phyloP scores from a whole-genome alignment of 78 protist genomes.

The Goniomonas avonlea region DNA sequence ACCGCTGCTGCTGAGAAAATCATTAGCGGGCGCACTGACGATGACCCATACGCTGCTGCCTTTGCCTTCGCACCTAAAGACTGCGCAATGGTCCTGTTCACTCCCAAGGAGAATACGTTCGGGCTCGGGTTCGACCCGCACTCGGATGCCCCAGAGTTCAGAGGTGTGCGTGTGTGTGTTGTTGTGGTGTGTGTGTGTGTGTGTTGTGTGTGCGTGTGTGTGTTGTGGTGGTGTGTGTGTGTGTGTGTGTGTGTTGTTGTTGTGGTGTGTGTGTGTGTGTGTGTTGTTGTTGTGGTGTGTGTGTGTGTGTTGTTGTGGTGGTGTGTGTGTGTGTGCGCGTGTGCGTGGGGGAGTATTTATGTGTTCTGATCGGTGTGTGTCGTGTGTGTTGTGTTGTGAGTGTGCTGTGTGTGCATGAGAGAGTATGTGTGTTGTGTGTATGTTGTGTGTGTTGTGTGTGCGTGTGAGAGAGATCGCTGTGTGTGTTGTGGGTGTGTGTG shows the following conservation, averaged over 20 bases:
- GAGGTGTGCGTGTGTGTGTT: neutral
- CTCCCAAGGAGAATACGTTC: neutral
- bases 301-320: neutral
- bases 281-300: neutral
- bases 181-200: neutral
- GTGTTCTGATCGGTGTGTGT: no score
- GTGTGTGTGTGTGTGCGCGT: no score
- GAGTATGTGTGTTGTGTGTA: no score
- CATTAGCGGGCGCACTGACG: neutral
- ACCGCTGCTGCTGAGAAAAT: no score
- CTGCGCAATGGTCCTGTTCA: neutral
- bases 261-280: neutral
- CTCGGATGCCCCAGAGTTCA: neutral
- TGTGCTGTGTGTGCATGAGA: no score
- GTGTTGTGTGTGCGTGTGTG: neutral
- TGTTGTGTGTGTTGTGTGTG: no score
- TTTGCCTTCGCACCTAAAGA: conserved; percentile 10
- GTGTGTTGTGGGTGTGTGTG: no score
- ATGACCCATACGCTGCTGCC: neutral
- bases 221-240: neutral
- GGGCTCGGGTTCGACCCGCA: conserved; percentile 18
- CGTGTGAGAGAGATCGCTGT: no score
- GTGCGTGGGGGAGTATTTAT: no score
- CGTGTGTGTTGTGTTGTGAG: no score
- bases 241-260: neutral